A percentile compares a stretch with the other conserved stretches of the same genome.
These are phyloP conservation scores for Eucalyptus viminalis DNA, from an alignment of 345 rosid species.

Conservation along the genomic window DNA sequence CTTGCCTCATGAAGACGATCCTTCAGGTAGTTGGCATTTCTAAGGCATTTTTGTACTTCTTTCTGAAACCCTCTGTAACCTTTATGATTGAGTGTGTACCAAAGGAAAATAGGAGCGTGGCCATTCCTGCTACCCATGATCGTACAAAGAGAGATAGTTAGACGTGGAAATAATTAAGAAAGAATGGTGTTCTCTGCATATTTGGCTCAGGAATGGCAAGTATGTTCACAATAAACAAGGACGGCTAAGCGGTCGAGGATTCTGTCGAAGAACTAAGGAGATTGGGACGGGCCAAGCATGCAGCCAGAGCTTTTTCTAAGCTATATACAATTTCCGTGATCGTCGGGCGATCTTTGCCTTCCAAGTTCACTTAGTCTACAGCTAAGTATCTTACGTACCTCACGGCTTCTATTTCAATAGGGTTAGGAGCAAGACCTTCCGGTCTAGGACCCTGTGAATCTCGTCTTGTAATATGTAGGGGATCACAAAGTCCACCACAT, in stretches of 20 bases:
- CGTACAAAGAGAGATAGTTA: background rate
- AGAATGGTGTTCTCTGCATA: background rate
- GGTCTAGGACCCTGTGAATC: too few relatives aligned
- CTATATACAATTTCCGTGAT: too few relatives aligned
- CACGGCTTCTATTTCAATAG: too few relatives aligned
- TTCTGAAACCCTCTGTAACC: constrained; percentile 91
- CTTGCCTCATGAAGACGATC: constrained; percentile 51
- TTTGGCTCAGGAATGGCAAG: background rate
- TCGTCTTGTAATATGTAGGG: too few relatives aligned
- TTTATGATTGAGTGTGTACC: constrained; percentile 85
- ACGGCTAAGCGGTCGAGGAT: background rate
- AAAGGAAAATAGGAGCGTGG: constrained; percentile 89
- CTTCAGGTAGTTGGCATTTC: constrained; percentile 82
- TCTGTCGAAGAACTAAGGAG: constrained; percentile 3
- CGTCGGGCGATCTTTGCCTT: too few relatives aligned
- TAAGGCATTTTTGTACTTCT: constrained; percentile 87
- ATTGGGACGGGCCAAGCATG: constrained; percentile 2
- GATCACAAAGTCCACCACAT: too few relatives aligned
- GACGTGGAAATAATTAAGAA: background rate
- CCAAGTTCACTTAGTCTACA: too few relatives aligned
- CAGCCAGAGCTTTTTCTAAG: constrained; percentile 19
- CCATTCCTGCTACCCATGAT: constrained; percentile 99
- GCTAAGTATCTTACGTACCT: too few relatives aligned
- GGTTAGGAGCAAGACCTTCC: too few relatives aligned
- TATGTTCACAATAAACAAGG: background rate